Evolutionary conservation across 441 rosid species (phyloP).

Genomic region (Jatropha podagrica): DNA sequence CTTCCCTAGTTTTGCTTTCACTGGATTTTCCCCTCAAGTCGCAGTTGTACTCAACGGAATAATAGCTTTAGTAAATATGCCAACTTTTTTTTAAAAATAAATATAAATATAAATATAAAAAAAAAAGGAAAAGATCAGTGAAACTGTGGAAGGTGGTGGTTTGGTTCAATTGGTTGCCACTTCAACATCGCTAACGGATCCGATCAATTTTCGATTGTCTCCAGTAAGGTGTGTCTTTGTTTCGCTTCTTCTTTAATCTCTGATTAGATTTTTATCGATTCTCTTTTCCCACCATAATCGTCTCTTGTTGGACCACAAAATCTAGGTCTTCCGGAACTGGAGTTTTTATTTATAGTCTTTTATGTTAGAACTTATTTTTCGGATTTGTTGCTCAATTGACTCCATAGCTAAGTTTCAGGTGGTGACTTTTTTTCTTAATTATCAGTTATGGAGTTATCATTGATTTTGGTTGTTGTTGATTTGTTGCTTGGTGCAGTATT

Average conservation of each 20-base stretch:
- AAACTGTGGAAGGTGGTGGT: background rate
- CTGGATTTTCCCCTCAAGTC: background rate
- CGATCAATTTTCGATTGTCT: background rate
- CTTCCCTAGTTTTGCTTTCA: background rate
- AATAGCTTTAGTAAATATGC: background rate
- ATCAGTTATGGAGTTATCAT: background rate
- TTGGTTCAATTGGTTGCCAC: background rate
- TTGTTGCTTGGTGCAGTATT: conserved; percentile 20
- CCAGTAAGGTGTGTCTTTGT: background rate
- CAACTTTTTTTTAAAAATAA: too few relatives aligned
- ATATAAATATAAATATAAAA: background rate
- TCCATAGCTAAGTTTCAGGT: too few relatives aligned
- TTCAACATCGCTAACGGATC: background rate
- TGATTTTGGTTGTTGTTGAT: background rate
- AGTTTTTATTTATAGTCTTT: background rate
- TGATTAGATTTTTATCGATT: background rate
- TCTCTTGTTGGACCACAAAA: background rate
- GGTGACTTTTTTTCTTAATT: background rate
- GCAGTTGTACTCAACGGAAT: background rate
- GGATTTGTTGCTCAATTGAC: background rate
- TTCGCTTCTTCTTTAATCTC: background rate
- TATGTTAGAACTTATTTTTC: background rate
- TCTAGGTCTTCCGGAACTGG: background rate
- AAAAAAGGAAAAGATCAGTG: background rate
- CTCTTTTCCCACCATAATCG: background rate